phyloP scores from a whole-genome alignment of 495 filamentous ascomycete species.

The Eremomyces bilateralis region DNA sequence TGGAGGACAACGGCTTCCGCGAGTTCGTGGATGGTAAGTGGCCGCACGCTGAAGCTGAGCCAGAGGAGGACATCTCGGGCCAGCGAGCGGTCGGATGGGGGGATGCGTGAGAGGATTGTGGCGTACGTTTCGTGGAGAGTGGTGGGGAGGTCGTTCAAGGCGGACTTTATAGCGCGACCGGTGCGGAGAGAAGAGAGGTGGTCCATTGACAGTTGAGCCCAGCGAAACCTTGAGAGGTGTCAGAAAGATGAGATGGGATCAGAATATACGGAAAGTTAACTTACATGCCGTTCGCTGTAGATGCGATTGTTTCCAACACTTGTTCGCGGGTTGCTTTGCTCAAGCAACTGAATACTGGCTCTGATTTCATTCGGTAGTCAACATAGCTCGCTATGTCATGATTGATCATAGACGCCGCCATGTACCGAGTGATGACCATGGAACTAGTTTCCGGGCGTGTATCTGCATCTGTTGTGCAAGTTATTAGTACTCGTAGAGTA shows the following conservation, averaged over 20 bases:
- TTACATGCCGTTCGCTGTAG: constrained; percentile 2
- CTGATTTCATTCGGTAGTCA: background rate
- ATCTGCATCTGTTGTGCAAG: constrained; percentile 2
- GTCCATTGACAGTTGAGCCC: constrained; percentile 4
- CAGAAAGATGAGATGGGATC: background rate
- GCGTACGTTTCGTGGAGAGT: constrained; percentile 4
- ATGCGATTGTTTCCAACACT: background rate
- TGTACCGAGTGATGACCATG: background rate
- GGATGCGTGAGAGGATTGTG: constrained; percentile 3
- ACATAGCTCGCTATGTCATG: background rate
- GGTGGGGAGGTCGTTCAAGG: constrained; percentile 3
- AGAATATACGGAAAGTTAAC: background rate
- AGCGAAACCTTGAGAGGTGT: constrained; percentile 5
- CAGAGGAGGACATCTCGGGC: constrained; percentile 5
- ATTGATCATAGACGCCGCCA: background rate
- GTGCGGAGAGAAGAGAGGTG: constrained; percentile 3
- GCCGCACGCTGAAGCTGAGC: constrained; percentile 5
- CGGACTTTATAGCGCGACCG: constrained; percentile 3
- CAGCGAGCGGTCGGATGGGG: constrained; percentile 1
- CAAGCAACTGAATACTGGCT: background rate
- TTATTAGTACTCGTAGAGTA: constrained; percentile 3
- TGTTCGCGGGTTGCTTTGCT: background rate
- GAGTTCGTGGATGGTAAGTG: constrained; percentile 4
- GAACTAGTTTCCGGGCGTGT: background rate
- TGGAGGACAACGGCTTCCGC: constrained; percentile 6